Base-by-base conservation (phyloP, 768 basidiomycete genomes). In the Collybia sordida region DNA sequence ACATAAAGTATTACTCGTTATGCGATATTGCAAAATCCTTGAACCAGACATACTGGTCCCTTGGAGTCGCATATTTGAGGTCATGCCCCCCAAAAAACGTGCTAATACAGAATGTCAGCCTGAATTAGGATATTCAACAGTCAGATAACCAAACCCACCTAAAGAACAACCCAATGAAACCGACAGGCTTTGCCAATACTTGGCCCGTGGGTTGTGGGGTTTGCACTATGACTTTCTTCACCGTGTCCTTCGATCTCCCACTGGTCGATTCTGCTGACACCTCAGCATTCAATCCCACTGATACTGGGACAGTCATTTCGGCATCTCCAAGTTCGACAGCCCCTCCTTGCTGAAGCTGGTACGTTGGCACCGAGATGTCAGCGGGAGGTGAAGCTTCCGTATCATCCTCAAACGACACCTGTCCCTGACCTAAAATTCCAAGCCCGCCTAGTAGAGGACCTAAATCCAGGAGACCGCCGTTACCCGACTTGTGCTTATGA, bases 1-100 rank as follows among this genome's bases (percentile, higher is more conserved):
- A 8, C 34, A 21, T 36, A 36, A n/a, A 42, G 36, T 23, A 41
- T 68, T 50, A 72, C 6, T 50, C 45, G 58, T 73, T 67, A 17
- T 59, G 56, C 11, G 66, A 56, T 52, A 90, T 76, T 14, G 66
- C 63, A 57, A 89, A 89, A 56, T 80, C 82, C 57, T 77, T 88
- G 71, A 90, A 92, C 83, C 86, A 90, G 1, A 78, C 74, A 55
- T 83, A 83, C 62, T 91, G 90, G 62, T 90, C 83, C 54, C 67
- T 77, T 3, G 90, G 88, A 15, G 87, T 84, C 14, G 85, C 87
- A 59, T 81, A 91, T 37, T 75, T 58, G 4, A 69, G 57, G 4
- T 81, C 82, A 53, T 90, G 88, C 0, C 89, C 90, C 9, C 89
- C 90, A 57, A 91, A 91, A 67, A 89, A 89, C 6, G 87, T 86